phyloP scores from a whole-genome alignment of 2,329 filamentous ascomycete species.

The Fusarium phyllophilum region DNA sequence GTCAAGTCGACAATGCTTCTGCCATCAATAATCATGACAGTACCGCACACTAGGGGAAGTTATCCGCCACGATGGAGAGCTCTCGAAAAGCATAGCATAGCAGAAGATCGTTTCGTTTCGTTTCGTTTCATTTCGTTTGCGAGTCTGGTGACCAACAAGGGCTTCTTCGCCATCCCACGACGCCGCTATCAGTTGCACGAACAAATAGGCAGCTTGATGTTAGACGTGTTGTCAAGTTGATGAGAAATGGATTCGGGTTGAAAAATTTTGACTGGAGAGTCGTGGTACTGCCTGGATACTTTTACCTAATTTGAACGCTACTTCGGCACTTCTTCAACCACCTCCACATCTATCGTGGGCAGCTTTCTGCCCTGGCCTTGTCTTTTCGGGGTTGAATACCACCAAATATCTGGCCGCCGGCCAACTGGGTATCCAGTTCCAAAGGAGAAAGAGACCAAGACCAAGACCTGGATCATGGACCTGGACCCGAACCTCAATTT shows the following conservation, averaged over 20 bases:
- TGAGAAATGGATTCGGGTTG: slow-evolving; percentile 49
- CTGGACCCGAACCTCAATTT: neutral
- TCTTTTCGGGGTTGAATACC: slow-evolving; percentile 9
- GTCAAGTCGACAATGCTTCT: slow-evolving; percentile 22
- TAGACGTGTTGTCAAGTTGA: slow-evolving; percentile 42
- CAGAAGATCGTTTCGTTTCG: neutral
- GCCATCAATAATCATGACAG: neutral
- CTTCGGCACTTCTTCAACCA: slow-evolving; percentile 42
- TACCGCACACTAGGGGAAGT: slow-evolving; percentile 3
- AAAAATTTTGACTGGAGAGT: slow-evolving; percentile 52
- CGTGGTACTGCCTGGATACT: slow-evolving; percentile 42
- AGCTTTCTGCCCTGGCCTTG: slow-evolving; percentile 6
- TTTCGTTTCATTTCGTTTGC: slow-evolving; percentile 23
- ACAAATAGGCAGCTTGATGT: slow-evolving; percentile 38
- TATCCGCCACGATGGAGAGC: slow-evolving; percentile 16
- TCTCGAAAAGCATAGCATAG: slow-evolving; percentile 11
- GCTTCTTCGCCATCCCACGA: slow-evolving; percentile 41
- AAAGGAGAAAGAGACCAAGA: slow-evolving; percentile 5
- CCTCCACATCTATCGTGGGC: slow-evolving; percentile 42
- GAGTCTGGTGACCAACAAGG: slow-evolving; percentile 42
- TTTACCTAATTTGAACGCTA: slow-evolving; percentile 52
- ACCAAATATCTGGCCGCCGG: slow-evolving; percentile 26
- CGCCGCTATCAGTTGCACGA: slow-evolving; percentile 41
- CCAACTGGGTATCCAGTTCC: slow-evolving; percentile 4
- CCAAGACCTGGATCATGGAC: slow-evolving; percentile 6